Evolutionary conservation across 1,139 yeast genomes (phyloP).

Genomic region (Suhomyces maxii): DNA sequence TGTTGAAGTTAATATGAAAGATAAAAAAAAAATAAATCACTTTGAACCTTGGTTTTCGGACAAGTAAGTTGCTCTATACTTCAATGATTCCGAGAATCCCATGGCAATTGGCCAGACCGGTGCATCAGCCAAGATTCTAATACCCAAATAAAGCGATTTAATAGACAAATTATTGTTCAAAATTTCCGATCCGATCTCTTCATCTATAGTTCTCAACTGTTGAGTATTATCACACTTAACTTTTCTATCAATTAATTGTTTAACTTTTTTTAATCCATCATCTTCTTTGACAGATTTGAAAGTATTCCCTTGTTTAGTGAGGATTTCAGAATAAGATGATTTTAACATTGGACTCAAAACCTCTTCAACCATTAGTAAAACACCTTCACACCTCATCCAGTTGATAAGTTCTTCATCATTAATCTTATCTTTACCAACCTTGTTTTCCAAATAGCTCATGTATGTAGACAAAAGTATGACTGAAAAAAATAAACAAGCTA

Average conservation of each 20-base stretch:
- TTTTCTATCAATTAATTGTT: slow-evolving; percentile 23
- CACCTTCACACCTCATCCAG: slow-evolving; percentile 52
- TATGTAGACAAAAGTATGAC: slow-evolving; percentile 62
- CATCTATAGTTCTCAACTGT: slow-evolving; percentile 1
- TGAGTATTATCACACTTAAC: background rate
- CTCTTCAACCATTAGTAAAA: slow-evolving; percentile 57
- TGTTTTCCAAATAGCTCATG: slow-evolving; percentile 51
- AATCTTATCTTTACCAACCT: slow-evolving; percentile 9
- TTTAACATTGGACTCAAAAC: slow-evolving; percentile 43
- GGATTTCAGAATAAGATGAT: slow-evolving; percentile 48
- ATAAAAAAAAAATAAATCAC: background rate
- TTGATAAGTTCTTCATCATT: slow-evolving; percentile 33
- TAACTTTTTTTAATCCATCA: slow-evolving; percentile 22
- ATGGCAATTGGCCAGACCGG: slow-evolving; percentile 82
- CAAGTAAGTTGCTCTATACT: slow-evolving; percentile 55
- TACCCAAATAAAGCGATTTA: slow-evolving; percentile 63
- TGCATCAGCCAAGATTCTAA: slow-evolving; percentile 72
- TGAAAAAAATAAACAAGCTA: slow-evolving; percentile 65
- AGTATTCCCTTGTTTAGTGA: slow-evolving; percentile 56
- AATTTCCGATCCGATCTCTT: slow-evolving; percentile 15
- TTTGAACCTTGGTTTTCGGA: background rate
- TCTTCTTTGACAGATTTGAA: slow-evolving; percentile 37
- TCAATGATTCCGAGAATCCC: slow-evolving; percentile 73
- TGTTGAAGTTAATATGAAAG: background rate
- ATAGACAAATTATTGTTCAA: slow-evolving; percentile 51